phyloP scores from a whole-genome alignment of 78 protist species.

The Anaeramoeba ignava region DNA sequence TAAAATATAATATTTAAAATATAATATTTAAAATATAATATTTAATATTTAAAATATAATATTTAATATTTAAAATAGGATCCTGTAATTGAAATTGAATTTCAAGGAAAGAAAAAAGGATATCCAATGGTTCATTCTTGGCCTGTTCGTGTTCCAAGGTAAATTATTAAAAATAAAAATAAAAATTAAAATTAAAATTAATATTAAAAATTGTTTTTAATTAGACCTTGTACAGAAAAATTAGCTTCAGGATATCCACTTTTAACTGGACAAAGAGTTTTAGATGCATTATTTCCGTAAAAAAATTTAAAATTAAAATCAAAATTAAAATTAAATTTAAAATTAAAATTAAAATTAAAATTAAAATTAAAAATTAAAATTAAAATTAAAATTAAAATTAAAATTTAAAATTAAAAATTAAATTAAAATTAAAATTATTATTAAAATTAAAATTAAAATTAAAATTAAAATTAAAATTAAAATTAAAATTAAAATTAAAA shows the following conservation, averaged over 20 bases:
- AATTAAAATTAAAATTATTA: no score
- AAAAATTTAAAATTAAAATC: conserved; percentile 9
- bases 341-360: not conserved
- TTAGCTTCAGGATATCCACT: conserved; percentile 17
- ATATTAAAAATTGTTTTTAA: no score
- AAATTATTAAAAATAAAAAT: no score
- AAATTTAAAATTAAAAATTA: no score
- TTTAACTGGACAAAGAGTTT: conserved; percentile 84
- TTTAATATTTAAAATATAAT: not conserved
- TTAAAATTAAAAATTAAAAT: no score
- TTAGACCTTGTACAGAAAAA: no score
- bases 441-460: conserved; percentile 58
- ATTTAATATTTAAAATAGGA: not conserved
- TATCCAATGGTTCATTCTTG: conserved; percentile 84
- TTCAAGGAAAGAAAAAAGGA: conserved; percentile 31
- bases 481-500: no score
- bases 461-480: not conserved
- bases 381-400: no score
- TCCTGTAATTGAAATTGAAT: conserved; percentile 42
- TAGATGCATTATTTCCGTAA: conserved; percentile 97
- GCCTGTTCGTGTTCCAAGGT: conserved; percentile 98
- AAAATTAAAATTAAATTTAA: no score
- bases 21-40: conserved; percentile 13
- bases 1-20: not conserved
- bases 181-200: no score